phyloP scores from a whole-genome alignment of 1,284 basidiomycete genomes.

The Boletus calvinii region DNA sequence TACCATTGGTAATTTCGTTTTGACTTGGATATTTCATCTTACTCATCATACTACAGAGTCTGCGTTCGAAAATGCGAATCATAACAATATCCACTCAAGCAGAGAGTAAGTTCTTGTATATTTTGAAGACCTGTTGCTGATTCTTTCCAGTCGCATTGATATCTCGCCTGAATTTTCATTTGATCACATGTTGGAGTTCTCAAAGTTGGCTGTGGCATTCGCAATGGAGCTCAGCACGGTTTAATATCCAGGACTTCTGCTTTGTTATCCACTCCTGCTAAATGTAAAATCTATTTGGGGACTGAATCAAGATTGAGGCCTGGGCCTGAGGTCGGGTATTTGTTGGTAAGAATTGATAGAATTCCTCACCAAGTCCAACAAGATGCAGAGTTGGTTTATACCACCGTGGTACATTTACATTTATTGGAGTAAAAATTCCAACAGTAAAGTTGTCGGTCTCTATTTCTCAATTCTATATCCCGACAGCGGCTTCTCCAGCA shows the following conservation, averaged over 20 bases:
- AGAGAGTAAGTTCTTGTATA: slow-evolving; percentile 60
- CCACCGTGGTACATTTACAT: too few relatives aligned
- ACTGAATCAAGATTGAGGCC: background rate
- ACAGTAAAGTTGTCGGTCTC: too few relatives aligned
- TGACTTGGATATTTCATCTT: slow-evolving; percentile 10
- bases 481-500: background rate
- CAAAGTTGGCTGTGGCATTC: slow-evolving; percentile 85
- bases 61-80: slow-evolving; percentile 70
- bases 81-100: slow-evolving; percentile 74
- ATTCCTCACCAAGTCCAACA: too few relatives aligned
- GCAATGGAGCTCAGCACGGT: slow-evolving; percentile 74
- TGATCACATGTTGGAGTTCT: slow-evolving; percentile 81
- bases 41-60: slow-evolving; percentile 49
- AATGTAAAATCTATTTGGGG: background rate
- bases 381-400: too few relatives aligned
- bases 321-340: too few relatives aligned
- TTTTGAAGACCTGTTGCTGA: slow-evolving; percentile 18
- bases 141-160: slow-evolving; percentile 65
- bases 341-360: background rate
- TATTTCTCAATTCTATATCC: background rate
- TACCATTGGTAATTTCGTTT: slow-evolving; percentile 66
- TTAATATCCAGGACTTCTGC: background rate
- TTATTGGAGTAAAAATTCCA: too few relatives aligned
- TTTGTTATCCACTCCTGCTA: background rate
- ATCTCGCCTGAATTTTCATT: slow-evolving; percentile 87